Evolutionary conservation across 2,329 filamentous ascomycete species (phyloP).

Genomic region (Aspergillus fumigatiaffinis): DNA sequence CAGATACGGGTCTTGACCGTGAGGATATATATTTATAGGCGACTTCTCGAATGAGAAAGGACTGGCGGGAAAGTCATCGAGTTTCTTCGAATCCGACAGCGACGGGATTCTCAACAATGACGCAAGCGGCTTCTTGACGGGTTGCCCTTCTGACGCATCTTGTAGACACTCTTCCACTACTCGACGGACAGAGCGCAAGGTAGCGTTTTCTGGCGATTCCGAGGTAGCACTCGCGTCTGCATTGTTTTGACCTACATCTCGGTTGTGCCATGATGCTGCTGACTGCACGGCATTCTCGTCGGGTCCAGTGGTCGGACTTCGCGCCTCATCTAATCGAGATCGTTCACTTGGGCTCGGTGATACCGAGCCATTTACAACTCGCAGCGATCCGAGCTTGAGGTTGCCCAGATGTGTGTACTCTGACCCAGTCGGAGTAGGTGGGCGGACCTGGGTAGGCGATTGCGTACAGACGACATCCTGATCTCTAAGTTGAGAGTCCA

Average conservation of each 20-base stretch:
- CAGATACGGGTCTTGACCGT: conserved; percentile 5
- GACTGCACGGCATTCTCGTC: not conserved
- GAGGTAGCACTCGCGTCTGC: not conserved
- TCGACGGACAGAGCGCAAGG: not conserved
- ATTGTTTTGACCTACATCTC: not conserved
- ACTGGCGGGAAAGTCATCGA: conserved; percentile 25
- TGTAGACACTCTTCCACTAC: conserved; percentile 8
- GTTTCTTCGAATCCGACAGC: conserved; percentile 11
- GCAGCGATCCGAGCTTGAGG: conserved; percentile 38
- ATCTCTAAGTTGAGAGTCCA: not conserved
- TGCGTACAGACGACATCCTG: conserved; percentile 11
- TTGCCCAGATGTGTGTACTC: conserved; percentile 39
- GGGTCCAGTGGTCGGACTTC: conserved; percentile 10
- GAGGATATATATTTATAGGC: conserved; percentile 16
- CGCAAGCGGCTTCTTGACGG: not conserved
- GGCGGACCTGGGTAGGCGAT: conserved; percentile 14
- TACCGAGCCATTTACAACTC: conserved; percentile 37
- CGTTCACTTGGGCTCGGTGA: conserved; percentile 37
- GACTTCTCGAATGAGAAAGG: conserved; percentile 35
- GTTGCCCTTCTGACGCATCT: conserved; percentile 2
- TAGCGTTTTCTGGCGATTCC: not conserved
- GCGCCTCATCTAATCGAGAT: conserved; percentile 16
- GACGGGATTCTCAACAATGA: conserved; percentile 18
- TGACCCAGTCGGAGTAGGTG: conserved; percentile 25
- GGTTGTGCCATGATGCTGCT: not conserved